Evolutionary conservation across 345 rosid species (phyloP), one percentile per base, ranked within the genome.

Genomic region (Iberis pinnata): DNA sequence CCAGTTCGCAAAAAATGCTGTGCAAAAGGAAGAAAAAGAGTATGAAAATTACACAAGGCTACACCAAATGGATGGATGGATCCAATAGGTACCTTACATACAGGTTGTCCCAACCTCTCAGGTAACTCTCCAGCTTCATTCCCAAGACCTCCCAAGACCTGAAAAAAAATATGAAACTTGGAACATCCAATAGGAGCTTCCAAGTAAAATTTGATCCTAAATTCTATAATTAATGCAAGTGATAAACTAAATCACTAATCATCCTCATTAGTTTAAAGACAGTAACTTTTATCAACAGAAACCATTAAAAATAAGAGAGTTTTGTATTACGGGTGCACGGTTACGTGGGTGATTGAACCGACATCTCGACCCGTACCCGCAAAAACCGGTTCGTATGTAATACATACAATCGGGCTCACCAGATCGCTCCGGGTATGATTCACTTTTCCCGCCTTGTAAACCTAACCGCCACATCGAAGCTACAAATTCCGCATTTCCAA

Each of bases 321-420:
- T 19, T 6, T 16, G 47, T 31, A 32, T 65, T 83, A 92, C 98
- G 83, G 64, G 65, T 45, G 63, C 67, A 37, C 86, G 86, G 69
- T 88, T 84, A 40, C 74, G 88, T 27, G 98, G 97, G 64, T 92
- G 98, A 67, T 92, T 92, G 81, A 74, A 92, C 73, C 94, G 93
- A 79, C 98, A 92, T 73, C 90, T 75, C 0, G 79, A 45, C 18
- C 97, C 90, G 60, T 78, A 88, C 56, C 90, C 83, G 62, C 98
- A 92, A 56, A 43, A 50, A 64, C 98, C 97, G 29, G 95, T 88
- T 51, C 76, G 67, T 78, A 88, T 55, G 63, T 77, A 92, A 75
- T 81, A 80, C 7, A 74, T 74, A 76, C 98, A 92, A 74, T 83
- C 87, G 26, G 83, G 71, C 61, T 76, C 94, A 24, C 73, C 74